phyloP scores from a whole-genome alignment of 176 grass and related monocot genomes.

The Carex parvula region DNA sequence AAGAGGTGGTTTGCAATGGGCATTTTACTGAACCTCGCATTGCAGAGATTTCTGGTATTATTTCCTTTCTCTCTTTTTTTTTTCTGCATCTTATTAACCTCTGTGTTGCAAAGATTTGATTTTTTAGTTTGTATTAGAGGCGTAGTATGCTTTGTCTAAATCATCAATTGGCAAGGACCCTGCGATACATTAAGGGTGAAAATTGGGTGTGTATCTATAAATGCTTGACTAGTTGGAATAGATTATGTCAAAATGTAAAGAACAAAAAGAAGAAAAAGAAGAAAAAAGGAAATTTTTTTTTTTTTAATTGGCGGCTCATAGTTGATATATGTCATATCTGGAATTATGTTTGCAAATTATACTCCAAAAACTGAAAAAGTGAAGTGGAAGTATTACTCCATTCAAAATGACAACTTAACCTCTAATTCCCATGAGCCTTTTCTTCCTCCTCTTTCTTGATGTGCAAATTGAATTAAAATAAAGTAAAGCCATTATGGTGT shows the following conservation, averaged over 20 bases:
- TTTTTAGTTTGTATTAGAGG: background rate
- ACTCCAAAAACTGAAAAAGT: background rate
- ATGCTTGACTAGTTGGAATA: background rate
- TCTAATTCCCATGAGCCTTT: background rate
- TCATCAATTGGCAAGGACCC: background rate
- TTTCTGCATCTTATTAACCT: background rate
- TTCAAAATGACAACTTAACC: background rate
- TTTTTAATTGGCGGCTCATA: background rate
- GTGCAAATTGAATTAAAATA: background rate
- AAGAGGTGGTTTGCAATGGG: conserved; percentile 48
- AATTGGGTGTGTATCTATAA: background rate
- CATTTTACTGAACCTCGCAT: conserved; percentile 47
- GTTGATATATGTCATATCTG: background rate
- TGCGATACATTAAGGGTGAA: background rate
- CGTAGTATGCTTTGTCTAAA: background rate
- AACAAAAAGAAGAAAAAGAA: background rate
- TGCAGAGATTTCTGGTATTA: conserved; percentile 52
- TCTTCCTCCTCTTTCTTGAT: background rate
- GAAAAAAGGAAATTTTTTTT: background rate
- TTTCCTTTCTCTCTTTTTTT: background rate
- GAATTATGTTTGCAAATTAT: background rate
- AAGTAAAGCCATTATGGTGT: background rate
- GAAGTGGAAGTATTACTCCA: background rate
- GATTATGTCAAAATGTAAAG: background rate
- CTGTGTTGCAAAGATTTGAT: background rate